Evolutionary conservation across 1,284 basidiomycete genomes (phyloP).

Genomic region (Pseudozyma sp.): DNA sequence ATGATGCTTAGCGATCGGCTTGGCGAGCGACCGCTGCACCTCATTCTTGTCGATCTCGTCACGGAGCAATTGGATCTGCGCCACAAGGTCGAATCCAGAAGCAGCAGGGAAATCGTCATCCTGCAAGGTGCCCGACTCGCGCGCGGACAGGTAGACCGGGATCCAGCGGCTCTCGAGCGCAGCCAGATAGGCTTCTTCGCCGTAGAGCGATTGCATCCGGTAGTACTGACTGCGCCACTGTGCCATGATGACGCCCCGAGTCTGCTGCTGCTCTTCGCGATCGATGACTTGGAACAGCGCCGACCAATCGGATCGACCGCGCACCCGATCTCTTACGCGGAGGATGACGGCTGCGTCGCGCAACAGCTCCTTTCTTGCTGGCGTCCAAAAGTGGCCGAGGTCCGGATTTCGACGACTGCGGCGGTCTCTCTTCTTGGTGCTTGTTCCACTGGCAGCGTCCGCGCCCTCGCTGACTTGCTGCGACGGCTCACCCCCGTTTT

Average conservation of each 20-base stretch:
- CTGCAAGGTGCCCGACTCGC: slow-evolving; percentile 76
- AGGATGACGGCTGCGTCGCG: slow-evolving; percentile 86
- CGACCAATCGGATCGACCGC: slow-evolving; percentile 76
- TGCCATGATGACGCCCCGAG: slow-evolving; percentile 75
- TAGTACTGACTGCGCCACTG: slow-evolving; percentile 71
- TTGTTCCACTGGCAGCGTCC: neutral
- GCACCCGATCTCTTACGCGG: slow-evolving; percentile 77
- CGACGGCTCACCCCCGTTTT: slow-evolving; percentile 1
- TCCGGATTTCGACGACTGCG: slow-evolving; percentile 20
- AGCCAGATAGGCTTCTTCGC: slow-evolving; percentile 79
- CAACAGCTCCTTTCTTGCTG: slow-evolving; percentile 85
- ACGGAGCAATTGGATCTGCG: slow-evolving; percentile 80
- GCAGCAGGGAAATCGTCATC: slow-evolving; percentile 79
- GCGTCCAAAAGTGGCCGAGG: slow-evolving; percentile 74
- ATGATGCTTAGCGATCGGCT: slow-evolving; percentile 22
- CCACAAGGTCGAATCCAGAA: slow-evolving; percentile 79
- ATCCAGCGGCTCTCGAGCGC: slow-evolving; percentile 85
- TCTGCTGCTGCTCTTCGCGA: slow-evolving; percentile 71
- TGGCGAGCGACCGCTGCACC: slow-evolving; percentile 42
- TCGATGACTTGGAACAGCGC: slow-evolving; percentile 77
- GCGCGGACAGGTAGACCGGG: slow-evolving; percentile 78
- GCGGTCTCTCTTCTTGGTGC: slow-evolving; percentile 17
- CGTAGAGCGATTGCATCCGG: slow-evolving; percentile 75
- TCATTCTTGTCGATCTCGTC: slow-evolving; percentile 82
- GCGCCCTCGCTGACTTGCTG: neutral